Evolutionary conservation across 2,329 filamentous ascomycete species (phyloP).

Genomic region (Colletotrichum limetticola): DNA sequence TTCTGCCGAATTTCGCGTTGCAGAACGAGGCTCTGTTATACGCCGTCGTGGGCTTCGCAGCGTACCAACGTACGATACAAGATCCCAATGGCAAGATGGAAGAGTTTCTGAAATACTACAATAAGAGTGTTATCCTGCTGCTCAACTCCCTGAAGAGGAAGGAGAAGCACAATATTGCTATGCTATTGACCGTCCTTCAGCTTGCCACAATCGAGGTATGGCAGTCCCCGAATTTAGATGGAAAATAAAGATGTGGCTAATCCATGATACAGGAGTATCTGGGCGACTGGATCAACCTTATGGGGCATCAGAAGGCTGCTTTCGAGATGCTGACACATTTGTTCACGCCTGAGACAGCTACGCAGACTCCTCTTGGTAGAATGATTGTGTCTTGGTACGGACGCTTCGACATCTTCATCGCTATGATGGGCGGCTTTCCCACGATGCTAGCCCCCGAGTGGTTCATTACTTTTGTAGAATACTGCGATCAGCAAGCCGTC

Average conservation of each 20-base stretch:
- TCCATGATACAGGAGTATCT: conserved; percentile 78
- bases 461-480: conserved; percentile 75
- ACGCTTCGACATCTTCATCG: conserved; percentile 87
- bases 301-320: conserved; percentile 92
- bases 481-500: conserved; percentile 68
- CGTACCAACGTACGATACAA: conserved; percentile 83
- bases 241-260: conserved; percentile 33
- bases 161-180: conserved; percentile 77
- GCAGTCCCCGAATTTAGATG: background rate
- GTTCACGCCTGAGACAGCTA: conserved; percentile 80
- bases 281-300: conserved; percentile 93
- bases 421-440: conserved; percentile 83
- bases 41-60: conserved; percentile 86
- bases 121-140: conserved; percentile 83
- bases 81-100: conserved; percentile 78
- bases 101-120: conserved; percentile 90
- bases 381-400: conserved; percentile 89
- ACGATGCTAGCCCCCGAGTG: conserved; percentile 81
- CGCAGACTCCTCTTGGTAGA: conserved; percentile 75
- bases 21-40: conserved; percentile 84
- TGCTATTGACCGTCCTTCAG: conserved; percentile 87
- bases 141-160: conserved; percentile 76
- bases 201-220: conserved; percentile 91
- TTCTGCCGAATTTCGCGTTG: conserved; percentile 77
- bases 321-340: conserved; percentile 82